phyloP scores from a whole-genome alignment of 1,139 yeast genomes.

The Debaryomyces subglobosus region DNA sequence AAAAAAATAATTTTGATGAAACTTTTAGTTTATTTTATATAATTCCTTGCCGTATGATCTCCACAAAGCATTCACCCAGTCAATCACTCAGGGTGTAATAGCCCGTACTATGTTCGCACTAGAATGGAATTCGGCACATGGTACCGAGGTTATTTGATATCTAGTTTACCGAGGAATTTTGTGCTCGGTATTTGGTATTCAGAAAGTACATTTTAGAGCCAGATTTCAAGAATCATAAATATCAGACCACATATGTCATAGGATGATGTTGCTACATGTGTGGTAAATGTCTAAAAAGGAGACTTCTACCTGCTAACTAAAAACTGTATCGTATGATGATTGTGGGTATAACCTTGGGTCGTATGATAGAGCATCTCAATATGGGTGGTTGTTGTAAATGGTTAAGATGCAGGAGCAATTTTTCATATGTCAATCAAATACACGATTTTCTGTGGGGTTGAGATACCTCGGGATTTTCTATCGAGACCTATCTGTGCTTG shows the following conservation, averaged over 20 bases:
- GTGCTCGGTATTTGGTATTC: background rate
- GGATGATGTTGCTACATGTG: background rate
- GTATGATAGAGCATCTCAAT: background rate
- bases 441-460: background rate
- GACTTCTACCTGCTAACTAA: background rate
- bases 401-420: background rate
- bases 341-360: background rate
- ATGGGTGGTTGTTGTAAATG: background rate
- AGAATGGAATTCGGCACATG: background rate
- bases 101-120: conserved; percentile 1
- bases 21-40: conserved; percentile 2
- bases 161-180: background rate
- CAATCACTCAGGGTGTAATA: conserved; percentile 3
- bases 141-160: conserved; percentile 1
- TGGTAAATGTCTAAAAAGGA: background rate
- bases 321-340: background rate
- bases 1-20: background rate
- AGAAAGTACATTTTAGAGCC: background rate
- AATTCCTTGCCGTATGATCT: background rate
- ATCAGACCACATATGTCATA: background rate
- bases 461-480: background rate
- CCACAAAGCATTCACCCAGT: conserved; percentile 4
- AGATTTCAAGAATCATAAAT: background rate
- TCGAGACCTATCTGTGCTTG: background rate
- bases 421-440: background rate